Percentiles rank a stretch among this genome's conserved stretches.
Evolutionary conservation across 129 eudicot species (phyloP).

Genomic region (Glebionis coronaria): DNA sequence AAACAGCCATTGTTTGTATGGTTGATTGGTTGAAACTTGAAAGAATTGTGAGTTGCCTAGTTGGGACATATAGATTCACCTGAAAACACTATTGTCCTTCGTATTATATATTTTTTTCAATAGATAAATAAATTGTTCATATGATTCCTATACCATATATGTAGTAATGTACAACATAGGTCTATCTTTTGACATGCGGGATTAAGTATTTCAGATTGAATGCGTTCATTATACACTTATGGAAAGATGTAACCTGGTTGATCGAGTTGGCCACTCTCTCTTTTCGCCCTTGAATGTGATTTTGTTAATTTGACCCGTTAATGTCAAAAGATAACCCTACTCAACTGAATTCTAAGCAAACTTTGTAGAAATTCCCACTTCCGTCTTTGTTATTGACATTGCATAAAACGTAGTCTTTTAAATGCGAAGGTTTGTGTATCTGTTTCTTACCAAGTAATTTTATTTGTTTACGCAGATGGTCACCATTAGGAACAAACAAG

Average conservation of each 20-base stretch:
- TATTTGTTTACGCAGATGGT: constrained; percentile 60
- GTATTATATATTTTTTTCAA: no score
- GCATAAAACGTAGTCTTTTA: neutral
- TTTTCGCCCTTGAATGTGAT: neutral
- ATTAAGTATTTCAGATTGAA: no score
- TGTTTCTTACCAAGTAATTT: neutral
- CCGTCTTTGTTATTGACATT: neutral
- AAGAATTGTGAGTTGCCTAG: neutral
- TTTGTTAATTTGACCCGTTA: neutral
- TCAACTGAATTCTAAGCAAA: neutral
- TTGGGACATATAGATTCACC: neutral
- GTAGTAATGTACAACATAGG: no score
- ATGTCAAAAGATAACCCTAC: neutral
- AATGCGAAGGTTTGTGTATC: neutral
- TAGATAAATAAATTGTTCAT: no score
- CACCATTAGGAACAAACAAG: constrained; percentile 84
- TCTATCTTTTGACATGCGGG: no score
- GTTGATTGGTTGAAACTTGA: no score
- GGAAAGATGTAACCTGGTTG: neutral
- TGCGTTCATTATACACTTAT: neutral
- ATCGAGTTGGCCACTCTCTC: neutral
- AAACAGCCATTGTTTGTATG: neutral
- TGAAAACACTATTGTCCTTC: no score
- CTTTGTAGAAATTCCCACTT: neutral
- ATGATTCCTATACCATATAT: no score